Evolutionary conservation across 1,139 yeast species (phyloP).

Genomic region (Taiozyma onychis): DNA sequence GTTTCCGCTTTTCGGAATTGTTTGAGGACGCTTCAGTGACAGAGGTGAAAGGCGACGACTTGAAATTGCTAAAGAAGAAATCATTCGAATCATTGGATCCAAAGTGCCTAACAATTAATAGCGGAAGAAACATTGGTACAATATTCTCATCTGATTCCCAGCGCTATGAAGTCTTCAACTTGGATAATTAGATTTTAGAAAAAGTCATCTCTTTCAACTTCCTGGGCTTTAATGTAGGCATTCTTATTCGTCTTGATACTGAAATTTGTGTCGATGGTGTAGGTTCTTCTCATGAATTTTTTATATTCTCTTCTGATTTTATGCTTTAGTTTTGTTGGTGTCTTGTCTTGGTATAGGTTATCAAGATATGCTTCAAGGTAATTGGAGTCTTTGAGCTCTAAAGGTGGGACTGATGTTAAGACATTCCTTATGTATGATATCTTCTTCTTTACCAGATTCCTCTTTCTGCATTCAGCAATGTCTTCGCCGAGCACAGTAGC

Average conservation of each 20-base stretch:
- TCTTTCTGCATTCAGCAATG: slow-evolving; percentile 15
- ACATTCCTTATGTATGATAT: slow-evolving; percentile 16
- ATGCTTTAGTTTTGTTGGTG: background rate
- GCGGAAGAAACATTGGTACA: slow-evolving; percentile 32
- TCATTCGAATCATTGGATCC: slow-evolving; percentile 16
- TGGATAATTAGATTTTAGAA: slow-evolving; percentile 5
- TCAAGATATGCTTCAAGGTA: slow-evolving; percentile 17
- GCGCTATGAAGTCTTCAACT: slow-evolving; percentile 33
- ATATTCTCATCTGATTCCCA: slow-evolving; percentile 35
- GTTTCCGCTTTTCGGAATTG: background rate
- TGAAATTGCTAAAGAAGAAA: background rate
- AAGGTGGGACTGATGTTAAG: slow-evolving; percentile 16
- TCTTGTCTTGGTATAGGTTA: slow-evolving; percentile 1
- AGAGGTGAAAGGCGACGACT: background rate
- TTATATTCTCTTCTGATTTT: slow-evolving; percentile 18
- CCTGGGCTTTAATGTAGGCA: slow-evolving; percentile 16
- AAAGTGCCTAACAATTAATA: slow-evolving; percentile 28
- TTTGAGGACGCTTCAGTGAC: background rate
- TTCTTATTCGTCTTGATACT: slow-evolving; percentile 14
- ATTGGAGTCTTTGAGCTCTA: slow-evolving; percentile 12
- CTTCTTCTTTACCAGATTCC: slow-evolving; percentile 18
- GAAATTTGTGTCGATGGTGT: slow-evolving; percentile 14
- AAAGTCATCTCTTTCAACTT: slow-evolving; percentile 4
- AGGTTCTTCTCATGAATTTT: slow-evolving; percentile 18
- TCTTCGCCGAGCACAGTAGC: slow-evolving; percentile 19